Percentiles rank a stretch among this genome's conserved stretches.
These are phyloP conservation scores for Zygoascus bituminiphila DNA, from an alignment of 805 yeast species.

Conservation along the genomic window DNA sequence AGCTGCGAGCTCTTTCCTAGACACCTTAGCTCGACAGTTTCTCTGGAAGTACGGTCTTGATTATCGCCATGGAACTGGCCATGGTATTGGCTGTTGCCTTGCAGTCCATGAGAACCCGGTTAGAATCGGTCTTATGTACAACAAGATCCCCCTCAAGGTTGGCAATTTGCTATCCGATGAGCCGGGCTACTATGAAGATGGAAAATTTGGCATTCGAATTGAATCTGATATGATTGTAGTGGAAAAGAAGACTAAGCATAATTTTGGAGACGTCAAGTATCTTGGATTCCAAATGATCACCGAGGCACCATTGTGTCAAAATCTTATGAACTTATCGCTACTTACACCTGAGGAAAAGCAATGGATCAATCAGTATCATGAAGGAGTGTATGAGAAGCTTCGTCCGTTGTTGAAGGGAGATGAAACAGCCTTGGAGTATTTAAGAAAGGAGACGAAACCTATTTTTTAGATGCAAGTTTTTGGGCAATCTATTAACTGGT, in stretches of 20 bases:
- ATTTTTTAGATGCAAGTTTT: slow-evolving; percentile 9
- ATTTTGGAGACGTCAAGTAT: slow-evolving; percentile 49
- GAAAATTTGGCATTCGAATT: slow-evolving; percentile 81
- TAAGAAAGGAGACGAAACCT: slow-evolving; percentile 53
- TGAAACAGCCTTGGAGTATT: slow-evolving; percentile 59
- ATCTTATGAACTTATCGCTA: slow-evolving; percentile 54
- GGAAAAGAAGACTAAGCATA: slow-evolving; percentile 32
- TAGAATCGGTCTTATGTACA: slow-evolving; percentile 55
- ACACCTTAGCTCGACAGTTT: slow-evolving; percentile 72
- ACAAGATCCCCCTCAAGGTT: slow-evolving; percentile 42
- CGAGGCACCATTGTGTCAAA: slow-evolving; percentile 70
- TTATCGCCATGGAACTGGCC: slow-evolving; percentile 94
- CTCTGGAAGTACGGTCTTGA: slow-evolving; percentile 78
- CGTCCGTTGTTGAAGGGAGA: slow-evolving; percentile 47
- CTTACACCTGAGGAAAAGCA: slow-evolving; percentile 52
- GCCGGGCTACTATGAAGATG: slow-evolving; percentile 89
- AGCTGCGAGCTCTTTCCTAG: slow-evolving; percentile 70
- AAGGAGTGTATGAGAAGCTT: slow-evolving; percentile 44
- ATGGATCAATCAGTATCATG: slow-evolving; percentile 66
- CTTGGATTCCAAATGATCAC: slow-evolving; percentile 78
- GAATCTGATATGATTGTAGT: slow-evolving; percentile 71
- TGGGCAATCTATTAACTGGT: too few species aligned
- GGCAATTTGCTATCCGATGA: slow-evolving; percentile 86
- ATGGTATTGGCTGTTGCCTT: slow-evolving; percentile 89
- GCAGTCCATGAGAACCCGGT: slow-evolving; percentile 94